Percentiles rank a stretch among this genome's conserved stretches.
These are phyloP conservation scores for Sinapis alba DNA, from an alignment of 441 rosid genomes.

Conservation along the genomic window DNA sequence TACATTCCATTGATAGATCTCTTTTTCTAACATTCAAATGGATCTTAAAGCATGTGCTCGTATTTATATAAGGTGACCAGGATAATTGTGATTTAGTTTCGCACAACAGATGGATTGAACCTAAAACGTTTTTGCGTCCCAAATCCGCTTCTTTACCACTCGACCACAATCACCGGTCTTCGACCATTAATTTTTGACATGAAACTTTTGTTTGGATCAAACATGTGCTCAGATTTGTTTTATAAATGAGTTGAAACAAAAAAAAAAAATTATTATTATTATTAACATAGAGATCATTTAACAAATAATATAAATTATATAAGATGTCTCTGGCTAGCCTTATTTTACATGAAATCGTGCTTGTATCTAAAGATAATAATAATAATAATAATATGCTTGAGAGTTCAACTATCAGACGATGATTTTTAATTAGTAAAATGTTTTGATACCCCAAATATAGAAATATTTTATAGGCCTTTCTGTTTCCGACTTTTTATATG, in stretches of 20 bases:
- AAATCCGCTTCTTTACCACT: too few species aligned
- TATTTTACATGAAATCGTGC: constrained; percentile 8
- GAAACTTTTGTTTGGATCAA: not conserved
- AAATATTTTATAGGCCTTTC: not conserved
- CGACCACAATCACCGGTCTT: too few species aligned
- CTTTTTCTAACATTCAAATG: too few species aligned
- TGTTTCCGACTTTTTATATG: not conserved
- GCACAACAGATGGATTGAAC: too few species aligned
- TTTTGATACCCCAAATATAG: not conserved
- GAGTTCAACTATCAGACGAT: constrained; percentile 12
- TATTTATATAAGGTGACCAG: too few species aligned
- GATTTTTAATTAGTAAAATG: not conserved
- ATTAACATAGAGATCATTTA: not conserved
- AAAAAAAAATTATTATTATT: not conserved
- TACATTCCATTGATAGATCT: too few species aligned
- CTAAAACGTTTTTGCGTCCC: too few species aligned
- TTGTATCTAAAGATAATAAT: constrained; percentile 5
- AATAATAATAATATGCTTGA: too few species aligned
- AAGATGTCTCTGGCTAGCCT: not conserved
- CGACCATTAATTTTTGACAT: not conserved
- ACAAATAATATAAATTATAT: not conserved
- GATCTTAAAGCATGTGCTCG: too few species aligned
- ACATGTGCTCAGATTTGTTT: not conserved
- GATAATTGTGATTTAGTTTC: too few species aligned
- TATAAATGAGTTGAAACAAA: not conserved